Evolutionary conservation across 306 rosid species (phyloP), one percentile per base, ranked within the genome.

Genomic region (Prunus fruticosa): DNA sequence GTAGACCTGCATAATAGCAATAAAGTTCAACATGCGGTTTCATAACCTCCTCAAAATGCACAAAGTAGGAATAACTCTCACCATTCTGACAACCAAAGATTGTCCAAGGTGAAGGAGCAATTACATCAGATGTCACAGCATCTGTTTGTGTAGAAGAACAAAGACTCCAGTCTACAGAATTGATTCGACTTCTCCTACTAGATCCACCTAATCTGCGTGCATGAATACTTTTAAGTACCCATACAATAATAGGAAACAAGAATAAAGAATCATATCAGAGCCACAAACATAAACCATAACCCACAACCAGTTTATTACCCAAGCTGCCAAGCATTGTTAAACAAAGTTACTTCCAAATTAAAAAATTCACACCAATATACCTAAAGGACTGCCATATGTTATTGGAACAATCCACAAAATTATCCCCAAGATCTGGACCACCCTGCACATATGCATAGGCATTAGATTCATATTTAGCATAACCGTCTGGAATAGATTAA

Each of bases 41-140:
- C 47, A 75, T 34, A 34, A 34, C 73, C 11, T 9, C 50, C 66
- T 75, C 34, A 57, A 75, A 62, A 11, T 12, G n/a, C 61, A 67
- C 38, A 69, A 46, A 25, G 60, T 4, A 27, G 15, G 71, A 41
- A 47, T 25, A 25, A 45, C 47, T 34, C 84, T 82, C 80, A 93
- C 98, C 98, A 84, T 93, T 93, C 72, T 87, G 92, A 72, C 96
- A 91, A n/a, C 98, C 98, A 82, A 93, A 93, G 69, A 93, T 93
- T 70, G 87, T 93, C 98, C 97, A 93, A 10, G 96, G 84, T 20
- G 98, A 93, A 71, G 97, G 91, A 69, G 96, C 95, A 73, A 88
- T 76, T 66, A 93, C 98, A 84, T 93, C 98, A 2, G 93, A 63
- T 68, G 97, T 83, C 87, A 87, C 85, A 3, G 91, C 88, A 81